These are phyloP conservation scores for Arachnomyces sp. DNA, from an alignment of 2,329 filamentous ascomycete species.

Conservation along the genomic window DNA sequence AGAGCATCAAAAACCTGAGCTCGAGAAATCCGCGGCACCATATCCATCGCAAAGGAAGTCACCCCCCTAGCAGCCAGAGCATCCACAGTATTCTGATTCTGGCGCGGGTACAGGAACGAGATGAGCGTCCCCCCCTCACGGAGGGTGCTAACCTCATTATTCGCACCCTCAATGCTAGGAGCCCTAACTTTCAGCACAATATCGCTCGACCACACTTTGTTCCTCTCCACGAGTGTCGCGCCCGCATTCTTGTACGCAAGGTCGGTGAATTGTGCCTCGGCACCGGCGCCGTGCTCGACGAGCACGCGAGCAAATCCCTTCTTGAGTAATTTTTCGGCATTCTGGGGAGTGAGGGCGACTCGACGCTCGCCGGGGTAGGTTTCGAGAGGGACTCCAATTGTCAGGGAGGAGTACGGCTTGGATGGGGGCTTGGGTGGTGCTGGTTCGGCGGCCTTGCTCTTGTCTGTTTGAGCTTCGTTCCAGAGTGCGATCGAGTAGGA, in stretches of 20 bases:
- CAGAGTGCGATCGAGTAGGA: slow-evolving; percentile 5
- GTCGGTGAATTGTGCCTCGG: slow-evolving; percentile 67
- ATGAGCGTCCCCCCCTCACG: slow-evolving; percentile 65
- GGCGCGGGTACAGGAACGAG: slow-evolving; percentile 73
- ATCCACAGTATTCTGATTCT: slow-evolving; percentile 68
- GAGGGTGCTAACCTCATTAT: slow-evolving; percentile 60
- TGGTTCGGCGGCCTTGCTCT: slow-evolving; percentile 3
- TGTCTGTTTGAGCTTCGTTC: slow-evolving; percentile 7
- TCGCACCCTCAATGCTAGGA: slow-evolving; percentile 50
- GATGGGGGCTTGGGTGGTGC: slow-evolving; percentile 11
- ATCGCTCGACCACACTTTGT: slow-evolving; percentile 65
- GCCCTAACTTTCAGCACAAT: slow-evolving; percentile 78
- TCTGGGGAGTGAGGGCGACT: slow-evolving; percentile 76
- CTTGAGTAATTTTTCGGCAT: slow-evolving; percentile 72
- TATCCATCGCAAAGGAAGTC: slow-evolving; percentile 83
- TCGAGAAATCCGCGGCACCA: slow-evolving; percentile 81
- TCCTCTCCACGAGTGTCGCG: slow-evolving; percentile 63
- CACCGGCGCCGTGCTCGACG: slow-evolving; percentile 72
- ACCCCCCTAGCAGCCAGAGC: slow-evolving; percentile 61
- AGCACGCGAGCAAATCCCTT: slow-evolving; percentile 73
- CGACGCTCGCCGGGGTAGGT: slow-evolving; percentile 70
- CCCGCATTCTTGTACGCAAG: slow-evolving; percentile 69
- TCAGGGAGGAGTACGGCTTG: slow-evolving; percentile 60
- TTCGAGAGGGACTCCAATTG: slow-evolving; percentile 71
- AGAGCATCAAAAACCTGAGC: slow-evolving; percentile 73